Percentiles rank a stretch among this genome's conserved stretches.
Evolutionary conservation across 1,284 basidiomycete species (phyloP).

Genomic region (Trametes polyzona): DNA sequence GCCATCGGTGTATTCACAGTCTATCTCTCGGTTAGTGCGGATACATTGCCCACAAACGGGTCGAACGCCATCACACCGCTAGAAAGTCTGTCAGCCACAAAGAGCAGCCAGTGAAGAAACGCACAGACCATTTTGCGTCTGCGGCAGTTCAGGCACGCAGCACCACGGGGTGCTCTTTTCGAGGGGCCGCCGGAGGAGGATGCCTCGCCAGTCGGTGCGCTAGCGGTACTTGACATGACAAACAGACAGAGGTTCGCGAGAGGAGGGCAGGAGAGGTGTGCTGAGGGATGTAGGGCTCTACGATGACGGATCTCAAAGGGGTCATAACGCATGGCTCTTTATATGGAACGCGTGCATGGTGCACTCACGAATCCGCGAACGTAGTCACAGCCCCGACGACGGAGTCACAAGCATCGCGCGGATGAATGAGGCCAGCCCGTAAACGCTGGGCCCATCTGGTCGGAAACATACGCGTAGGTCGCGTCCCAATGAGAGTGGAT

Average conservation of each 20-base stretch:
- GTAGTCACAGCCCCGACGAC: conserved; percentile 5
- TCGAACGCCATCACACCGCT: conserved; percentile 37
- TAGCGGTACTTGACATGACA: conserved; percentile 13
- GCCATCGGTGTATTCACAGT: conserved; percentile 39
- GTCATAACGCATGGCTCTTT: conserved; percentile 4
- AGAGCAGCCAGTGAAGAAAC: neutral
- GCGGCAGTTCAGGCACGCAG: conserved; percentile 39
- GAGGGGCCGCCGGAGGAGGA: conserved; percentile 18
- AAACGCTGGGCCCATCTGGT: neutral
- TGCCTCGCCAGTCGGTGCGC: conserved; percentile 5
- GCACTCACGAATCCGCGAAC: neutral
- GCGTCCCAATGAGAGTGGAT: conserved; percentile 2
- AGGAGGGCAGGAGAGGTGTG: neutral
- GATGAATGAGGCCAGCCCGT: conserved; percentile 11
- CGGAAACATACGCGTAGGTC: conserved; percentile 3
- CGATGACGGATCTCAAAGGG: neutral
- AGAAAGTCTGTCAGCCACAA: neutral
- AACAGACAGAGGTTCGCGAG: neutral
- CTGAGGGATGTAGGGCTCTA: neutral
- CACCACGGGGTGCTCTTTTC: conserved; percentile 36
- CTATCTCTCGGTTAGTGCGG: conserved; percentile 34
- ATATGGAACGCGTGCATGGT: conserved; percentile 4
- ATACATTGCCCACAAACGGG: conserved; percentile 37
- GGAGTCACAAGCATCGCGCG: conserved; percentile 18
- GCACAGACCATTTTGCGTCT: conserved; percentile 35